A percentile compares a stretch with the other conserved stretches of the same genome.
Evolutionary conservation across 441 rosid species (phyloP).

Genomic region (Erodium chrysanthum): DNA sequence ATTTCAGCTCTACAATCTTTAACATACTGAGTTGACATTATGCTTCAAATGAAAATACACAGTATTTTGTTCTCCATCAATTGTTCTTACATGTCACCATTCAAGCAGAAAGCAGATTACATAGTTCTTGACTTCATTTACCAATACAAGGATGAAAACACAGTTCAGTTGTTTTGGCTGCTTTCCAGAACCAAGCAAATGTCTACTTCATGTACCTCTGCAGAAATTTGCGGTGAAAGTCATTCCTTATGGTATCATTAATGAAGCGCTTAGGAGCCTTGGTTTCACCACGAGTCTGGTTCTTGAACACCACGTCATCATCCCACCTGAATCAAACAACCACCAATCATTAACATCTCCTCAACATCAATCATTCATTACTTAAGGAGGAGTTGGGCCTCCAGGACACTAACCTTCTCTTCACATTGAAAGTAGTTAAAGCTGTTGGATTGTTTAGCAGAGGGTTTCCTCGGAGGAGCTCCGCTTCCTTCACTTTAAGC

Average conservation of each 20-base stretch:
- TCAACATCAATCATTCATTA: too few relatives aligned
- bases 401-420: conserved; percentile 58
- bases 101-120: not conserved
- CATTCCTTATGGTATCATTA: conserved; percentile 88
- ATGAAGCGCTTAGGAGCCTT: conserved; percentile 89
- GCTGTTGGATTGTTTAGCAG: conserved; percentile 65
- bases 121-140: not conserved
- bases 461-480: conserved; percentile 91
- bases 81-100: not conserved
- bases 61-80: not conserved
- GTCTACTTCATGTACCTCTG: conserved; percentile 84
- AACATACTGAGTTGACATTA: not conserved
- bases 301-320: conserved; percentile 95
- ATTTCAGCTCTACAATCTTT: not conserved
- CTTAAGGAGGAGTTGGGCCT: too few relatives aligned
- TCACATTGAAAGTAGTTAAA: conserved; percentile 41
- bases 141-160: not conserved
- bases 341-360: too few relatives aligned
- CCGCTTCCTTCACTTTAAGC: conserved; percentile 77
- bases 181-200: not conserved
- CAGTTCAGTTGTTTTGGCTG: not conserved
- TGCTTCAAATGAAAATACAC: not conserved
- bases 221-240: conserved; percentile 84
- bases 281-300: conserved; percentile 89
- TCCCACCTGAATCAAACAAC: conserved; percentile 99